Percentiles rank a stretch among this genome's conserved stretches.
phyloP scores from a whole-genome alignment of 257 asterid species.

The Gentiana dahurica region DNA sequence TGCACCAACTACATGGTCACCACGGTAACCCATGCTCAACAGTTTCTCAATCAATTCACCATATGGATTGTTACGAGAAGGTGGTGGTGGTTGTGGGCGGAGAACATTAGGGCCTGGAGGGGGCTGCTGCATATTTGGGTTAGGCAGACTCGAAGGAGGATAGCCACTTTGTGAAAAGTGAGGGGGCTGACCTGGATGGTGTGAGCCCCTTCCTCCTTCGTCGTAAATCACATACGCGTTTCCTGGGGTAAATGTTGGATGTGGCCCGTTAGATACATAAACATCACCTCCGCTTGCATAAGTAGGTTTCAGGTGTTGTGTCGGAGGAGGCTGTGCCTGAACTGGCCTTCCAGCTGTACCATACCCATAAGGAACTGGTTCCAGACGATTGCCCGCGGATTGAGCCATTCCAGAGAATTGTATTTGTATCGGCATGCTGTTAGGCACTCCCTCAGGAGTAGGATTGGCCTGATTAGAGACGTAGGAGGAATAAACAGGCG shows the following conservation, averaged over 20 bases:
- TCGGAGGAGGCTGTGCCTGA: slow-evolving; percentile 40
- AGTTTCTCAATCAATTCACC: slow-evolving; percentile 78
- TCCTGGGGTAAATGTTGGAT: slow-evolving; percentile 49
- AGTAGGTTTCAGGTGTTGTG: slow-evolving; percentile 48
- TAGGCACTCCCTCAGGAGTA: slow-evolving; percentile 51
- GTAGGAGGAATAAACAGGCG: slow-evolving; percentile 52
- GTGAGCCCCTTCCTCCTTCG: slow-evolving; percentile 51
- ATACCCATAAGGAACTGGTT: slow-evolving; percentile 48
- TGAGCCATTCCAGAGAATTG: slow-evolving; percentile 43
- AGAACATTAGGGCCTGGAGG: slow-evolving; percentile 31
- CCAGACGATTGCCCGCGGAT: slow-evolving; percentile 36
- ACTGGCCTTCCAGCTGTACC: slow-evolving; percentile 45
- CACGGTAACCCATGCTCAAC: slow-evolving; percentile 82
- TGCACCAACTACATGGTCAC: slow-evolving; percentile 52
- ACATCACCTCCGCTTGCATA: slow-evolving; percentile 52
- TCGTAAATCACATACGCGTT: slow-evolving; percentile 60
- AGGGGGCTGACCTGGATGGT: slow-evolving; percentile 47
- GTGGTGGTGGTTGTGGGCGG: slow-evolving; percentile 39
- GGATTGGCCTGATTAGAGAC: slow-evolving; percentile 47
- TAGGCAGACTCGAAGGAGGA: slow-evolving; percentile 50
- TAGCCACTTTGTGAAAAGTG: slow-evolving; percentile 57
- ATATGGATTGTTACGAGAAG: slow-evolving; percentile 53
- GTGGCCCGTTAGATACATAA: slow-evolving; percentile 50
- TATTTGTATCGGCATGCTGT: slow-evolving; percentile 60
- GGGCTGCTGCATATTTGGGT: slow-evolving; percentile 37